Evolutionary conservation across 495 filamentous ascomycete genomes (phyloP).

Genomic region (Hyphodiscus hymeniophilus): DNA sequence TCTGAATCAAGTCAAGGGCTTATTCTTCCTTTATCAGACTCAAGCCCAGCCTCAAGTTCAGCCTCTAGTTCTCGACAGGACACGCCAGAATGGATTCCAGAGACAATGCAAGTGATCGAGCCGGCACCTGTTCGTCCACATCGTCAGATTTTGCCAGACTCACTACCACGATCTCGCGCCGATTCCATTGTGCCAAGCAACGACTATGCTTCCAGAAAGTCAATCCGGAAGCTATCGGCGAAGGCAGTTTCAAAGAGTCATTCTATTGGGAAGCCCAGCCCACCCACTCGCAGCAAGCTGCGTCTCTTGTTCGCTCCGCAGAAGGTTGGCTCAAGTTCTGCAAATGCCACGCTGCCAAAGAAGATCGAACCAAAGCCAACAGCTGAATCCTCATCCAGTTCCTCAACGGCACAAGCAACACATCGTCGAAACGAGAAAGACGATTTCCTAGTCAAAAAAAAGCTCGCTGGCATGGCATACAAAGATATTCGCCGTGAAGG

Average conservation of each 20-base stretch:
- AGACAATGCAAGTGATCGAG: slow-evolving; percentile 4
- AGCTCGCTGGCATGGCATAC: slow-evolving; percentile 64
- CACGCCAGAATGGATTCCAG: slow-evolving; percentile 5
- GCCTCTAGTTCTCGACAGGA: slow-evolving; percentile 7
- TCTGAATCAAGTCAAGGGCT: slow-evolving; percentile 17
- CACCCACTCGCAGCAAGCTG: neutral
- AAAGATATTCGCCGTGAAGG: slow-evolving; percentile 63
- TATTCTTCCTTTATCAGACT: slow-evolving; percentile 2
- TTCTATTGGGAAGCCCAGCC: neutral
- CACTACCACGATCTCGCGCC: neutral
- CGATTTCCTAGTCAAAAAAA: slow-evolving; percentile 54
- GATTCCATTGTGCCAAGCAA: slow-evolving; percentile 7
- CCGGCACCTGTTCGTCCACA: neutral
- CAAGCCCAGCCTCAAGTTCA: slow-evolving; percentile 3
- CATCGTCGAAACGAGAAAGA: slow-evolving; percentile 38
- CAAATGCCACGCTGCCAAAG: slow-evolving; percentile 2
- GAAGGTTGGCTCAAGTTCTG: neutral
- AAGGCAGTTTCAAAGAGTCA: slow-evolving; percentile 4
- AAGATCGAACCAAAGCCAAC: slow-evolving; percentile 7
- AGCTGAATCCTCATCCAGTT: neutral
- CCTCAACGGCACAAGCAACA: slow-evolving; percentile 2
- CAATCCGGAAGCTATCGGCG: slow-evolving; percentile 1
- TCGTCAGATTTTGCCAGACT: slow-evolving; percentile 14
- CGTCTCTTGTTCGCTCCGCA: neutral
- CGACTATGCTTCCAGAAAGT: slow-evolving; percentile 1